phyloP scores from a whole-genome alignment of 2,329 filamentous ascomycete genomes.

The Falciphora oryzae region DNA sequence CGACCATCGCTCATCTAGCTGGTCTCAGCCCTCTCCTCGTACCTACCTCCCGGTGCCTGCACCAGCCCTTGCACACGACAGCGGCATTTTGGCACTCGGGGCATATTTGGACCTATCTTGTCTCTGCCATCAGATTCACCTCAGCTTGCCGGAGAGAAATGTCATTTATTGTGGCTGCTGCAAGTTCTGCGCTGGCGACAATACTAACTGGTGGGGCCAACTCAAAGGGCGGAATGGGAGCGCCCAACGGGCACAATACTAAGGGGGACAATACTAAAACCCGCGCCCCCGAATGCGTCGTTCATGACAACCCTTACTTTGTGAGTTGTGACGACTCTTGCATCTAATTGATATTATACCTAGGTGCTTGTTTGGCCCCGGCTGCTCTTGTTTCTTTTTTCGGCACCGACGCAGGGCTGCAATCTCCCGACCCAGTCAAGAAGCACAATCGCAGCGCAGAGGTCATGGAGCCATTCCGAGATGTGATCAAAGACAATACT shows the following conservation, averaged over 20 bases:
- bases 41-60: neutral
- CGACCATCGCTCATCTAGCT: neutral
- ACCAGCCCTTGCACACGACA: neutral
- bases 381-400: neutral
- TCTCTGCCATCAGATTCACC: neutral
- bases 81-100: too few relatives aligned
- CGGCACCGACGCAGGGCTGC: neutral
- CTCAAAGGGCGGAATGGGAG: neutral
- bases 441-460: neutral
- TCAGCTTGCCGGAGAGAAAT: neutral
- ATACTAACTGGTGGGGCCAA: neutral
- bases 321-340: neutral
- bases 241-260: slow-evolving; percentile 11
- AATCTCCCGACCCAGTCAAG: neutral
- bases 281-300: neutral
- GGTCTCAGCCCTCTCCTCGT: neutral
- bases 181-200: neutral
- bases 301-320: neutral
- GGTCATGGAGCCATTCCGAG: neutral
- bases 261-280: slow-evolving; percentile 12
- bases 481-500: neutral
- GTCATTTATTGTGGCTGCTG: neutral
- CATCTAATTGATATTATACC: neutral
- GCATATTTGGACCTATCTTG: neutral
- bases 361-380: neutral